Percentiles rank a stretch among this genome's conserved stretches.
phyloP scores from a whole-genome alignment of 208 protist genomes.

The Porcisia hertigi region DNA sequence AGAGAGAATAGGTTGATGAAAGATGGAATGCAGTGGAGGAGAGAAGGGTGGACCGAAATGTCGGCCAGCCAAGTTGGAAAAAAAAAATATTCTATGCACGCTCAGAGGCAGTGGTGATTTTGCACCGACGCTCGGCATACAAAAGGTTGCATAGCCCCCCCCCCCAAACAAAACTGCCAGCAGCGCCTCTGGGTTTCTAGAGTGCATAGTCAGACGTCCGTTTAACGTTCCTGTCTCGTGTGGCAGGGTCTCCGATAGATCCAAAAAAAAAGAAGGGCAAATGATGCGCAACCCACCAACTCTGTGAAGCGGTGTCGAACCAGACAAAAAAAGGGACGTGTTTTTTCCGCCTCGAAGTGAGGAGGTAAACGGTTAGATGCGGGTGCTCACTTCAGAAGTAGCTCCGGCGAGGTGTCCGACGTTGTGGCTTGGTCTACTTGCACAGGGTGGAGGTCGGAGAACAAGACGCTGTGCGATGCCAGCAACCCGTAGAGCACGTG shows the following conservation, averaged over 20 bases:
- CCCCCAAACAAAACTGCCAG: background rate
- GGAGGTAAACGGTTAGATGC: background rate
- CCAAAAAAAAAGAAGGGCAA: background rate
- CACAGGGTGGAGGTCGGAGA: conserved; percentile 36
- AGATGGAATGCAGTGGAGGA: background rate
- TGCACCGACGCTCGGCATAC: background rate
- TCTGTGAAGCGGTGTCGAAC: too few species aligned
- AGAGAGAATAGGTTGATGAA: background rate
- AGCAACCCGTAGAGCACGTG: conserved; percentile 36
- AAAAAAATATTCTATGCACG: background rate
- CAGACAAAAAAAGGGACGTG: background rate
- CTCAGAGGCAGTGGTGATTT: background rate
- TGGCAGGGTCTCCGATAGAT: background rate
- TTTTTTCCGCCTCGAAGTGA: background rate
- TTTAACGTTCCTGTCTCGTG: background rate
- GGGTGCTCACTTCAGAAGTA: conserved; percentile 7
- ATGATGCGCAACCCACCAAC: too few species aligned
- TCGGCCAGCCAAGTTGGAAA: background rate
- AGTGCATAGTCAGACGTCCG: background rate
- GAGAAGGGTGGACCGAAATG: too few species aligned
- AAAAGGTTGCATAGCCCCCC: too few species aligned
- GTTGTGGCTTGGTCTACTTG: conserved; percentile 17
- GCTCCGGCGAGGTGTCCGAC: conserved; percentile 5
- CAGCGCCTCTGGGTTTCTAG: background rate
- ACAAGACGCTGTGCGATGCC: conserved; percentile 36